Percentiles rank a stretch among this genome's conserved stretches.
phyloP scores from a whole-genome alignment of 1,284 basidiomycete genomes.

The Cyathus olla region DNA sequence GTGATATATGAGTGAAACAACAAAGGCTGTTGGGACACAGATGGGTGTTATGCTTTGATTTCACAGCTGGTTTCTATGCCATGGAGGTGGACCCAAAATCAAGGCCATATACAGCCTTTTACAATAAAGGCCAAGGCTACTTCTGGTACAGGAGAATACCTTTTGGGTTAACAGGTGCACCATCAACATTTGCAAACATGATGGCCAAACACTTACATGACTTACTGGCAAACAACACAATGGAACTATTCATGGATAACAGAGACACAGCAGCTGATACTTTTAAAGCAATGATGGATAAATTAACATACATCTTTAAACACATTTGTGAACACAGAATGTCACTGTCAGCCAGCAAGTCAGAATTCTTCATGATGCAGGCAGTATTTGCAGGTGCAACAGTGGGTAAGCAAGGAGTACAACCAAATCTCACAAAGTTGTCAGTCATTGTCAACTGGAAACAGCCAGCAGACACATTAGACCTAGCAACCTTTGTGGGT shows the following conservation, averaged over 20 bases:
- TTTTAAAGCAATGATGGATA: conserved; percentile 13
- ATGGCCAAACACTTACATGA: conserved; percentile 36
- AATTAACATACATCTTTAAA: conserved; percentile 12
- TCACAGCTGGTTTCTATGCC: conserved; percentile 47
- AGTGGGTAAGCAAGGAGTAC: conserved; percentile 36
- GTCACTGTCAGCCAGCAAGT: conserved; percentile 24
- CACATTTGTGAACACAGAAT: conserved; percentile 15
- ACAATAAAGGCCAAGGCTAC: conserved; percentile 50
- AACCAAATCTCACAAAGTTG: conserved; percentile 38
- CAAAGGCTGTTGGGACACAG: conserved; percentile 38
- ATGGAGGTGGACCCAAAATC: conserved; percentile 29
- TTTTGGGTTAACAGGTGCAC: conserved; percentile 53
- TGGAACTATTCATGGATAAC: conserved; percentile 28
- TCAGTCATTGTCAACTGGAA: conserved; percentile 45
- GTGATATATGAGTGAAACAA: conserved; percentile 47
- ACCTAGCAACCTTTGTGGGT: conserved; percentile 34
- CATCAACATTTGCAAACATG: conserved; percentile 46
- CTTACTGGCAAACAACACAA: conserved; percentile 24
- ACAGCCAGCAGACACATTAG: conserved; percentile 23
- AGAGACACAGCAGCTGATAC: conserved; percentile 16
- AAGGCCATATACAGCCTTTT: conserved; percentile 49
- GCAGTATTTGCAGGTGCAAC: conserved; percentile 39
- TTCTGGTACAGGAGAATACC: conserved; percentile 50
- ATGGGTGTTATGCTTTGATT: conserved; percentile 38
- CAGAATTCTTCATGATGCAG: conserved; percentile 29